Percentiles rank a stretch among this genome's conserved stretches.
phyloP scores from a whole-genome alignment of 257 asterid genomes.

The Voacanga thouarsii region DNA sequence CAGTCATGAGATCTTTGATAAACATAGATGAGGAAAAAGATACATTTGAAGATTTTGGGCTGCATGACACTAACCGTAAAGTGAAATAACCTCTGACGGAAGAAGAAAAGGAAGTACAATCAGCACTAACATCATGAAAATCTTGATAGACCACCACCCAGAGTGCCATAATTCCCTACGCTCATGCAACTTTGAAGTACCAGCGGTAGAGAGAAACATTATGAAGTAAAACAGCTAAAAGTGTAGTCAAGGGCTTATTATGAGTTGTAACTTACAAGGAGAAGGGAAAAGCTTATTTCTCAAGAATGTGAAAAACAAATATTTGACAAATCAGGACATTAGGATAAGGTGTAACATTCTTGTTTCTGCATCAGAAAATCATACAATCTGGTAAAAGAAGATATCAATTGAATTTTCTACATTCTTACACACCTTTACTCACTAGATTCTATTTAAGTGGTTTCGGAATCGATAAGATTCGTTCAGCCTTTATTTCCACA shows the following conservation, averaged over 20 bases:
- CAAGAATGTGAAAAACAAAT: neutral
- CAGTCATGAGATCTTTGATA: neutral
- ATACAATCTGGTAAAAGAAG: no score
- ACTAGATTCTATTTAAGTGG: neutral
- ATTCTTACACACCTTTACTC: neutral
- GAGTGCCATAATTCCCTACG: constrained; percentile 50
- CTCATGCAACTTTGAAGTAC: constrained; percentile 39
- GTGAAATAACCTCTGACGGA: constrained; percentile 31
- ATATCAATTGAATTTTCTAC: neutral
- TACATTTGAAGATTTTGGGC: neutral
- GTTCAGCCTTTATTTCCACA: neutral
- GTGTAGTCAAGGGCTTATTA: constrained; percentile 29
- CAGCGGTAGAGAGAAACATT: constrained; percentile 54
- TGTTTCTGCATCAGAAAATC: no score
- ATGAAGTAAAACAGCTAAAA: constrained; percentile 39
- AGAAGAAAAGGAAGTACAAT: constrained; percentile 38
- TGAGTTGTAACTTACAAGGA: neutral
- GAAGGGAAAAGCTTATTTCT: neutral
- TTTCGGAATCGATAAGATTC: neutral
- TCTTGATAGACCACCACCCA: constrained; percentile 51
- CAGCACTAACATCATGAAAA: constrained; percentile 30
- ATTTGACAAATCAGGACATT: neutral
- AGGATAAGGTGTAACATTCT: no score
- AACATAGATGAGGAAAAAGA: neutral
- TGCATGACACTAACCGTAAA: constrained; percentile 34